Evolutionary conservation across 129 eudicot species (phyloP), one percentile per base, ranked within the genome.

Genomic region (Helichrysum umbraculigerum): DNA sequence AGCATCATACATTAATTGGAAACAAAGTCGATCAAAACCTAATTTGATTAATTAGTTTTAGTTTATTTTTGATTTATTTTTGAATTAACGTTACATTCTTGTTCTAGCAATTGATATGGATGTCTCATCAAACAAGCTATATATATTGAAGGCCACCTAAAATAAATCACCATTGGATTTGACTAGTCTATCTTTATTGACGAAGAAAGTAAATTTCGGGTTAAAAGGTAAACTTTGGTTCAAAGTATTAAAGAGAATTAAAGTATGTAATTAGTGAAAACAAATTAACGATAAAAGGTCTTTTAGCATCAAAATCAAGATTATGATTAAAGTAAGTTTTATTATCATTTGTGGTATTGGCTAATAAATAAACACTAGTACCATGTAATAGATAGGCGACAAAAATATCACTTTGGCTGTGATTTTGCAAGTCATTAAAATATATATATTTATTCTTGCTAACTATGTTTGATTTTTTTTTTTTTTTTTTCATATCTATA

Each of bases 81-180:
- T 32, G 3, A 32, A 32, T 32, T 32, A 32, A 32, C 4, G 12
- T 41, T 42, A 42, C 0, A 30, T 69, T 60, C 16, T 44, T 19
- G 33, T 20, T 44, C 3, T 42, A 42, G 62, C 20, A 70, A 70
- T 25, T 59, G 50, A 78, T 29, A 60, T 19, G 4, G 76, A 78
- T 78, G 30, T 60, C 10, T 70, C 82, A 70, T 78, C 71, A 10
- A 44, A 78, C 39, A 70, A 60, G 21, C 37, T 30, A 28, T 15
- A 29, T 29, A 25, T 30, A 63, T 59, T 29, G 9, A 63, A 29
- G 41, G 35, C 34, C 21, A 63, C 35, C 42, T 15, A 30, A 32
- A 64, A 0, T 29, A 25, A 16, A 44, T 44, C 17, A 16, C 0
- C 17, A n/a, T 30, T 12, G 54, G 72, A 50, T 34, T 68, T 54